Base-by-base conservation (phyloP, 306 rosid genomes). In the Medicago arabica region DNA sequence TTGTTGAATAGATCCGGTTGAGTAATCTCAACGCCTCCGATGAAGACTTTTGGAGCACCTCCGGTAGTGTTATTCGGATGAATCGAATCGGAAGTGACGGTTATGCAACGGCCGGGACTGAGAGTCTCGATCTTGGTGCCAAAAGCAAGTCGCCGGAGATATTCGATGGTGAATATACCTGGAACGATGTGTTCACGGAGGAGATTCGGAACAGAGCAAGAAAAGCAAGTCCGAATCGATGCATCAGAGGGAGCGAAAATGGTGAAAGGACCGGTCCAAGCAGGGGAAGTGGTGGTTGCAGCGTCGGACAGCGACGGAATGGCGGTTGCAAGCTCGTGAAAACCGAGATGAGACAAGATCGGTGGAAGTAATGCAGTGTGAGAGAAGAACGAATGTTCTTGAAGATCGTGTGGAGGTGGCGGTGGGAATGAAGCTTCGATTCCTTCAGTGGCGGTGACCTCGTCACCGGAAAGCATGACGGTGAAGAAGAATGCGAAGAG, bases 71-170 rank as follows among this genome's bases (percentile, higher is more conserved):
- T 63, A 64, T 70, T 80, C 55, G 9, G 66, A 68, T 70, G 77
- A 57, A 81, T 25, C 25, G 66, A 21, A 38, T 87, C 88, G 36
- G 88, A 70, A 11, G 96, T 90, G 55, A 90, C 63, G 23, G 92
- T 90, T 63, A 90, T 68, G 84, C 96, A 90, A 1, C 90, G 96
- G 21, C 96, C 92, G 1, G 92, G 88, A 67, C 89, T 90, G 83
- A 90, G 41, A 6, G 90, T 86, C 61, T 90, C 92, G 64, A 88
- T 86, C 87, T 86, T 90, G 68, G 90, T 81, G 16, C 96, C 96
- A 16, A 88, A 87, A 38, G 96, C 81, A n/a, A 90, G 89, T 34
- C 73, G 85, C 23, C 84, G 78, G 11, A 90, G 84, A 65, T 88
- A 88, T 9, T 90, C 90, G 38, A 85, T 69, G 60, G 89, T 79